These are phyloP conservation scores for Russula abietina DNA, from an alignment of 768 basidiomycete species.

Conservation along the genomic window DNA sequence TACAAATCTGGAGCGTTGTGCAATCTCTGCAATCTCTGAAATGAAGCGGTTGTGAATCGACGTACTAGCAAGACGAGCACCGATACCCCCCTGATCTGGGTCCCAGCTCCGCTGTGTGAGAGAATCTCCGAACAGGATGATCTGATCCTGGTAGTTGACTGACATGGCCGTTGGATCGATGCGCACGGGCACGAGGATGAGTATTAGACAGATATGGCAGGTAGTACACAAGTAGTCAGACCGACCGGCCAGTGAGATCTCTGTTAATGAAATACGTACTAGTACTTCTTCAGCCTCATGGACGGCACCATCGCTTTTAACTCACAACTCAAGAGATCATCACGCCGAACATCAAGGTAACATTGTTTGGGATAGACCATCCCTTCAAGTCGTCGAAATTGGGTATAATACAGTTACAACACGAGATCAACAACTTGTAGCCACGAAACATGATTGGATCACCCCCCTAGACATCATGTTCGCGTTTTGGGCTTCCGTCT, in stretches of 20 bases:
- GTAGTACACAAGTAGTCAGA: no score
- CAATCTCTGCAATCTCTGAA: neutral
- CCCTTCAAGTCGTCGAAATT: neutral
- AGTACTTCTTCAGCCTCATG: no score
- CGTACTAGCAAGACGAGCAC: constrained; percentile 61
- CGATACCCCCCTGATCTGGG: constrained; percentile 48
- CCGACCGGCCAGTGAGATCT: no score
- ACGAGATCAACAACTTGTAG: neutral
- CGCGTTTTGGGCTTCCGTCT: neutral
- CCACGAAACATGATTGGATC: neutral
- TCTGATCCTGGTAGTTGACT: constrained; percentile 51
- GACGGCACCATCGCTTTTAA: no score
- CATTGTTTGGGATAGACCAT: neutral
- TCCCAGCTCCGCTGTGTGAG: constrained; percentile 68
- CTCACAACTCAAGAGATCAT: no score
- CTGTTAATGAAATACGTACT: no score
- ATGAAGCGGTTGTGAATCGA: constrained; percentile 16
- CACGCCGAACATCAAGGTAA: neutral
- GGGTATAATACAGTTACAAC: neutral
- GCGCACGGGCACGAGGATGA: neutral
- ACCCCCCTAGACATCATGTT: neutral
- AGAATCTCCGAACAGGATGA: constrained; percentile 79
- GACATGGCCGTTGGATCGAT: constrained; percentile 40
- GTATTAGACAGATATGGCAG: neutral
- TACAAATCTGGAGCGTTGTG: constrained; percentile 53